These are phyloP conservation scores for Raddia distichophylla DNA, from an alignment of 176 grass and related monocot genomes.

Conservation along the genomic window DNA sequence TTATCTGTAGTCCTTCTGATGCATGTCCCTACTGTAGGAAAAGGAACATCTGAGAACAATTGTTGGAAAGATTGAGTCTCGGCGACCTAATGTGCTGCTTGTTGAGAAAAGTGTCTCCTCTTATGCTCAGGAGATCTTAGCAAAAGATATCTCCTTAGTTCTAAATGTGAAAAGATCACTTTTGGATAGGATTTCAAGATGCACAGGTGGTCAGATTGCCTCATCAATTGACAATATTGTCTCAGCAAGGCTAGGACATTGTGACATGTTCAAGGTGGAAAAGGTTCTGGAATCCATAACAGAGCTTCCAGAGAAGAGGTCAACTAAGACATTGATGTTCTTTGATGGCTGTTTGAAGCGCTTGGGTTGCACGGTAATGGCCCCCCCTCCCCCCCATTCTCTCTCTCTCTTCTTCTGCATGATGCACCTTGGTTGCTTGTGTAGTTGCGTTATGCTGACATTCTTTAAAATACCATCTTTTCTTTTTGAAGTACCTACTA, in stretches of 20 bases:
- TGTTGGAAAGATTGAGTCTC: slow-evolving; percentile 72
- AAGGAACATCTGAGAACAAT: slow-evolving; percentile 62
- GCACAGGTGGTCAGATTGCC: slow-evolving; percentile 85
- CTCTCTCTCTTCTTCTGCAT: neutral
- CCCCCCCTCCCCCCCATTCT: neutral
- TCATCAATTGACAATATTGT: slow-evolving; percentile 72
- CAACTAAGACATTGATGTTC: slow-evolving; percentile 85
- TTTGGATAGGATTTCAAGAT: slow-evolving; percentile 84
- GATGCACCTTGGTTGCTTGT: neutral
- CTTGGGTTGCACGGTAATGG: slow-evolving; percentile 93
- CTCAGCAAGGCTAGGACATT: slow-evolving; percentile 64
- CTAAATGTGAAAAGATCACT: slow-evolving; percentile 87
- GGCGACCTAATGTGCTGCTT: slow-evolving; percentile 75
- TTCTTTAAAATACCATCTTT: neutral
- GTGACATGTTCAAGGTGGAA: slow-evolving; percentile 79
- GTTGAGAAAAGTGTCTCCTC: slow-evolving; percentile 92
- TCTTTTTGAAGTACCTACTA: neutral
- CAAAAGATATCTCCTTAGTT: slow-evolving; percentile 88
- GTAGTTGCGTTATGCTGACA: neutral
- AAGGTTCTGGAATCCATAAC: slow-evolving; percentile 61
- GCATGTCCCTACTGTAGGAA: slow-evolving; percentile 60
- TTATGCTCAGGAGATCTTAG: slow-evolving; percentile 81
- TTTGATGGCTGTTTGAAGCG: slow-evolving; percentile 85
- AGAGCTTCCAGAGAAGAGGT: slow-evolving; percentile 48
- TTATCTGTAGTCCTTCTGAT: slow-evolving; percentile 24